phyloP scores from a whole-genome alignment of 352 stramenopile genomes.

The Phytophthora ohioensis region DNA sequence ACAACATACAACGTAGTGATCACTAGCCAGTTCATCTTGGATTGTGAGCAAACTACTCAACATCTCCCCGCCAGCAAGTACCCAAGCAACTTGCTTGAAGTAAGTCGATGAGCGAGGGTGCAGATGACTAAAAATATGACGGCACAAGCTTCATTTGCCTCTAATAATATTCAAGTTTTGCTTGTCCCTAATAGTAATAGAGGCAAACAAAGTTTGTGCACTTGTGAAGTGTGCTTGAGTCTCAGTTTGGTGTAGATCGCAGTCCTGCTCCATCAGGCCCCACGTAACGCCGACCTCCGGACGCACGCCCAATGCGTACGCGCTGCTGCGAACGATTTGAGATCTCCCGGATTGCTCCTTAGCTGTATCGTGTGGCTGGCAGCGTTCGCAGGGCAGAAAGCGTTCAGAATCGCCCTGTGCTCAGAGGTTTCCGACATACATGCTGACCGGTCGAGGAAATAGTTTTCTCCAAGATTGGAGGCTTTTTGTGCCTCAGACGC shows the following conservation, averaged over 20 bases:
- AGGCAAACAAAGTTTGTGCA: neutral
- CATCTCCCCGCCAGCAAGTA: no score
- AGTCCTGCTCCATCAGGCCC: constrained; percentile 4
- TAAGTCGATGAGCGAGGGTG: no score
- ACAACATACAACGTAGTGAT: no score
- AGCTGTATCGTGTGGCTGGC: neutral
- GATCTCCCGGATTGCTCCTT: neutral
- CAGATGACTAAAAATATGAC: no score
- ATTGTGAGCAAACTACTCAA: no score
- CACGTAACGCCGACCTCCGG: constrained; percentile 17
- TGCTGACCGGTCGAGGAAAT: constrained; percentile 10
- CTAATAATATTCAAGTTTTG: no score
- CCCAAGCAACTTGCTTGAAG: no score
- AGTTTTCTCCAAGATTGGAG: constrained; percentile 10
- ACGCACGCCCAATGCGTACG: neutral
- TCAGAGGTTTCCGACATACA: neutral
- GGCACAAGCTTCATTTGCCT: no score
- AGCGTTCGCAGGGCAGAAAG: neutral
- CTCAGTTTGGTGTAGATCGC: constrained; percentile 26
- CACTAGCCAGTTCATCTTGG: no score
- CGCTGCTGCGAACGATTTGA: neutral
- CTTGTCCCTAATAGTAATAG: no score
- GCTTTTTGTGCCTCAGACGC: neutral
- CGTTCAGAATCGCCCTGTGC: constrained; percentile 1
- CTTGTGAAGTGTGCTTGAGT: constrained; percentile 13